Evolutionary conservation across 2,329 filamentous ascomycete species (phyloP), one percentile per base, ranked within the genome.

Genomic region (Microascus cirrosus): DNA sequence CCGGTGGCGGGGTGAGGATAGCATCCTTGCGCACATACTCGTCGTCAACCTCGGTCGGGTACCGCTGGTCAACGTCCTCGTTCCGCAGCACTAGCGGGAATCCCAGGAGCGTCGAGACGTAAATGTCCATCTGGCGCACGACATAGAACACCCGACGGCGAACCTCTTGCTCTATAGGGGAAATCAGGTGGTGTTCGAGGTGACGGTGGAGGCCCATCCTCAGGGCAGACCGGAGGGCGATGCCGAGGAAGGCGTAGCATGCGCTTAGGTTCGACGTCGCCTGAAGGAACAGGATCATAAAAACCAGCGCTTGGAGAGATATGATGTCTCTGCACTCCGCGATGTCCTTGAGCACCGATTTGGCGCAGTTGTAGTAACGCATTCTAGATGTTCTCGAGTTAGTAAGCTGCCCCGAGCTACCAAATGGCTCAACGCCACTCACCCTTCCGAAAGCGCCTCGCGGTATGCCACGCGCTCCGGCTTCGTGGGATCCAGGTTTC

Each of bases 251-350:
- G 0, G 87, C 83, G 69, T 93, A 93, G 67, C 89, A 93, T 11
- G 84, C 87, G 66, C 85, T 89, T 34, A 93, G 73, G 66, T 90
- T 89, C 11, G 88, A 87, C 1, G 89, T 89, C 2, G 86, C 84
- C 66, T 94, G 89, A 1, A 93, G 77, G 66, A 92, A 94, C 2
- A 93, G 74, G 54, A 91, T 87, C 79, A 91, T 88, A 67, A 90
- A 91, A 22, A 91, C 73, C 7, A 94, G 77, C 2, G 86, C 83
- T 68, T 94, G 89, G 10, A 93, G 73, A 1, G 88, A 88, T 22
- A 78, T 81, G 51, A 93, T 74, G 66, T 92, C 88, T 53, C 88
- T 83, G 63, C 87, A 91, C 60, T 86, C 83, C 1, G 82, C 83
- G 51, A 85, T 74, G 61, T 86, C 83, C 59, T 82, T 77, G 54